Conservation (phyloP, 495 filamentous ascomycete genomes). For the Evernia prunastri region DNA sequence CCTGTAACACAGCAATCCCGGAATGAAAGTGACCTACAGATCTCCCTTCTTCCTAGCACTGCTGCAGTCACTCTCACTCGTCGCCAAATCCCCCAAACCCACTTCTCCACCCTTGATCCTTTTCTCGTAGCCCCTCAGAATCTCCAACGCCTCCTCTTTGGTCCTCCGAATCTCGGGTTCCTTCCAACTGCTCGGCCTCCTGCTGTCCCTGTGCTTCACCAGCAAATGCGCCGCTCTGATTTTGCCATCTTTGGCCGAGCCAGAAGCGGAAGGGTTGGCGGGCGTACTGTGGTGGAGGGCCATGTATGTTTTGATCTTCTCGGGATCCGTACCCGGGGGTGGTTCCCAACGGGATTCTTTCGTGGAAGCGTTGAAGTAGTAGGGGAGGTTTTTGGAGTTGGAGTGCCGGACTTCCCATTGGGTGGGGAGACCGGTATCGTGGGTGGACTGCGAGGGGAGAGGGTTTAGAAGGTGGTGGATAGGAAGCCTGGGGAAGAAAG, state of each 20-base stretch:
- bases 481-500: background rate
- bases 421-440: slow-evolving; percentile 72
- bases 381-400: slow-evolving; percentile 94
- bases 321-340: slow-evolving; percentile 74
- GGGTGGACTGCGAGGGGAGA: slow-evolving; percentile 35
- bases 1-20: background rate
- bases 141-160: slow-evolving; percentile 77
- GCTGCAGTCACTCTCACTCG: slow-evolving; percentile 88
- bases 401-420: slow-evolving; percentile 94
- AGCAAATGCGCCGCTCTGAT: slow-evolving; percentile 87
- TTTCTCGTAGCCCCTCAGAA: slow-evolving; percentile 64
- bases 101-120: slow-evolving; percentile 63
- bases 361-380: slow-evolving; percentile 85
- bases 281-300: slow-evolving; percentile 64
- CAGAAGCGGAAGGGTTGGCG: slow-evolving; percentile 42
- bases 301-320: slow-evolving; percentile 91
- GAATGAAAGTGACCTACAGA: slow-evolving; percentile 47
- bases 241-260: slow-evolving; percentile 53
- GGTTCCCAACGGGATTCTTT: slow-evolving; percentile 93
- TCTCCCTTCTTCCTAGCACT: slow-evolving; percentile 91
- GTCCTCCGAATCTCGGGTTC: slow-evolving; percentile 79
- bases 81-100: slow-evolving; percentile 71
- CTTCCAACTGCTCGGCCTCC: slow-evolving; percentile 86
- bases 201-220: slow-evolving; percentile 83
- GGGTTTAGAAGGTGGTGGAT: background rate